Base-by-base conservation (phyloP, 1,284 basidiomycete species). In the Ustanciosporium gigantosporum region DNA sequence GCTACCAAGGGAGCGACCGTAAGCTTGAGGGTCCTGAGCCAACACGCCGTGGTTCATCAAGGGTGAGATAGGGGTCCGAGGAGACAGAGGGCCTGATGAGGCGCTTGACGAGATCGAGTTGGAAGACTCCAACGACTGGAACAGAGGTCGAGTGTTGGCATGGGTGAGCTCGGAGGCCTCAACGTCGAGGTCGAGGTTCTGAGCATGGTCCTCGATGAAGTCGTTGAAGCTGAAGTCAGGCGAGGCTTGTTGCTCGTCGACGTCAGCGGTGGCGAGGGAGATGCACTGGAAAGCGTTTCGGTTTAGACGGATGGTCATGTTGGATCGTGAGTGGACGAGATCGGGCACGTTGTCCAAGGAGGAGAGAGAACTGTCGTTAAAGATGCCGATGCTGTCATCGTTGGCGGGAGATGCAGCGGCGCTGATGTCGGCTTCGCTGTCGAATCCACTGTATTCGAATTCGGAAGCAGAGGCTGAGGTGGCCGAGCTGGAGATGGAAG, bases 401-500 rank as follows among this genome's bases (percentile, higher is more conserved):
- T 41, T 31, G 21, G 48, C 38, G 27, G 52, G 57, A 4, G 51
- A 59, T 4, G 55, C 31, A 19, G 44, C 53, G 19, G 52, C 46
- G 47, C 48, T 57, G 36, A 46, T 39, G 34, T 59, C 46, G 7
- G 44, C 45, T 14, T 60, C 64, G 40, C 52, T 55, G 35, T 67
- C 59, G 37, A 48, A 53, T 20, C 57, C 48, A 43, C 47, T 58
- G 46, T 50, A 51, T 39, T 69, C 49, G 29, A 41, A 50, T 31
- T 72, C 70, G 17, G 66, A 68, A 25, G 70, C 44, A 27, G 68
- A 31, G 11, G 56, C 66, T 3, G 70, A 72, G 11, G 70, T 41
- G 5, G 52, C 58, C 2, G 70, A 72, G 44, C 68, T 68, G 32
- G 60, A 51, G 23, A 61, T 36, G 5, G 69, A 70, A 19, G 69